Conservation (phyloP, 1,284 basidiomycete genomes). For the Pseudozyma sp. region DNA sequence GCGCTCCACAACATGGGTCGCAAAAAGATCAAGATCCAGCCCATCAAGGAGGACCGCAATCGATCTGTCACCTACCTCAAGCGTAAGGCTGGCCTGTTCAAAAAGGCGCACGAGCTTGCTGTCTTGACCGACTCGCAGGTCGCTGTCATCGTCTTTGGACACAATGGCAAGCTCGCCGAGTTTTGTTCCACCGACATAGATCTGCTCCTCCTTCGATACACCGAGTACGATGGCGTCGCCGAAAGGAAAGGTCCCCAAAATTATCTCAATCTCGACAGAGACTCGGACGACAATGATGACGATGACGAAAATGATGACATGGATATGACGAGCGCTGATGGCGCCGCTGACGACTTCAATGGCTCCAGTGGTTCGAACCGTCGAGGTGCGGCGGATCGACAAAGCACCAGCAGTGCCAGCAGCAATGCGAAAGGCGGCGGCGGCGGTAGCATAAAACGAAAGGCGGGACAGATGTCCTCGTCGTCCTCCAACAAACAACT, state of each 20-base stretch:
- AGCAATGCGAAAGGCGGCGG: conserved; percentile 6
- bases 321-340: conserved; percentile 10
- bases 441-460: conserved; percentile 37
- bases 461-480: conserved; percentile 23
- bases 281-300: conserved; percentile 43
- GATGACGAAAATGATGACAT: conserved; percentile 26
- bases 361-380: conserved; percentile 12
- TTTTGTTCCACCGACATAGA: conserved; percentile 64
- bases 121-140: conserved; percentile 80
- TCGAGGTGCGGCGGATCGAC: not conserved
- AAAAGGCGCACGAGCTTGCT: conserved; percentile 88
- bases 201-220: conserved; percentile 55
- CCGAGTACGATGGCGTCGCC: conserved; percentile 49
- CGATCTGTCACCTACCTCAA: conserved; percentile 90
- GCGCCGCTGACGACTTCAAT: conserved; percentile 2
- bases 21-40: conserved; percentile 89
- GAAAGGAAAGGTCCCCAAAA: conserved; percentile 49
- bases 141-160: conserved; percentile 78
- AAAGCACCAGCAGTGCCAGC: conserved; percentile 3
- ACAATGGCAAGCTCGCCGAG: conserved; percentile 63
- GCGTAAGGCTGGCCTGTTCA: conserved; percentile 89
- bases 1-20: conserved; percentile 75
- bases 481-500: conserved; percentile 1
- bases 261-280: conserved; percentile 43
- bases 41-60: conserved; percentile 88